A percentile compares a stretch with the other conserved stretches of the same genome.
Evolutionary conservation across 208 protist species (phyloP).

Genomic region (Trypanosoma cruzi): DNA sequence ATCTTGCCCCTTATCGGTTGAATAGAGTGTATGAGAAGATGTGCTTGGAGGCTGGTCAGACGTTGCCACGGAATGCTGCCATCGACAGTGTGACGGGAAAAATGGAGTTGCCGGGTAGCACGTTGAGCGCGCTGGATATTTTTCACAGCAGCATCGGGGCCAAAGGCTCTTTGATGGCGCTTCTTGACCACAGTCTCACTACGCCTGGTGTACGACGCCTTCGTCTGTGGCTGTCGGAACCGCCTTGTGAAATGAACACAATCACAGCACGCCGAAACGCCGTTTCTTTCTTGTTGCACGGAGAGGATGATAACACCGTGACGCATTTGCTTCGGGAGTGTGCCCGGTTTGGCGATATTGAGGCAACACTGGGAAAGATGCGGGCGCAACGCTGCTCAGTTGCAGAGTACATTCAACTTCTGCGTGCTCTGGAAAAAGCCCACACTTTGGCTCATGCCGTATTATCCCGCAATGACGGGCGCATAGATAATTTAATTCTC

Average conservation of each 20-base stretch:
- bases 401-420: conserved; percentile 69
- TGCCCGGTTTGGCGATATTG: conserved; percentile 68
- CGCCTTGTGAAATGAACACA: conserved; percentile 34
- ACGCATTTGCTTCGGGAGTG: conserved; percentile 71
- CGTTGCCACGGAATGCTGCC: not conserved
- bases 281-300: conserved; percentile 46
- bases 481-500: conserved; percentile 29
- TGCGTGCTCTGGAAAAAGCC: conserved; percentile 48
- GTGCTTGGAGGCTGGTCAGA: not conserved
- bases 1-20: conserved; percentile 62
- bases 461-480: not conserved
- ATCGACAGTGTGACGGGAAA: not conserved
- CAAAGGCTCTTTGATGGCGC: conserved; percentile 49
- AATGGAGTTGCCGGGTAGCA: conserved; percentile 59
- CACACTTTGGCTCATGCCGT: conserved; percentile 32
- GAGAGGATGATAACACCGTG: conserved; percentile 38
- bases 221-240: conserved; percentile 69
- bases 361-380: conserved; percentile 76
- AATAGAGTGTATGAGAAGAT: conserved; percentile 55
- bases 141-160: conserved; percentile 66
- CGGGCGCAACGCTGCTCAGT: conserved; percentile 74
- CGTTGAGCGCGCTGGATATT: conserved; percentile 82
- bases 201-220: conserved; percentile 59
- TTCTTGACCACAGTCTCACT: conserved; percentile 79
- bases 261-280: conserved; percentile 54